Evolutionary conservation across 2,329 filamentous ascomycete genomes (phyloP), one percentile per base, ranked within the genome.

Genomic region (Exophiala alcalophila): DNA sequence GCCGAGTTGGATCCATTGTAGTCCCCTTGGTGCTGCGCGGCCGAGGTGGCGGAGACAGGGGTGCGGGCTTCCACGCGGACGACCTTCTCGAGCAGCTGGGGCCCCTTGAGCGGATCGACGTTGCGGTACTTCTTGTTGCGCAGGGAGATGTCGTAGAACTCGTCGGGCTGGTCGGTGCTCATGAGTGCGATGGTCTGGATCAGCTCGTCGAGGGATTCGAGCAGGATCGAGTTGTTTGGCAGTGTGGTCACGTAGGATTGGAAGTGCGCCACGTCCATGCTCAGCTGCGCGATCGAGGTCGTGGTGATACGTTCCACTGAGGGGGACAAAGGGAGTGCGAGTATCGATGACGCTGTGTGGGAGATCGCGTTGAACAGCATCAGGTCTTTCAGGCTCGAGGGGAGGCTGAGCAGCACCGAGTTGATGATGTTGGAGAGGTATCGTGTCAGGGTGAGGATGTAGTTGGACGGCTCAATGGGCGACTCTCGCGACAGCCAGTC

Each of bases 401-500:
- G 92, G n/a, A 98, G 71, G 1, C 90, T 91, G 2, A 98, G 76
- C 4, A 98, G 75, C 0, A 94, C 95, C 1, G 87, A 92, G 60
- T 83, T 90, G 89, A 97, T 97, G 61, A 96, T 97, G 62, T 94
- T 95, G 20, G 84, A 86, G 14, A 98, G 73, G 62, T 97, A 98
- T 9, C 84, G 80, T 0, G 91, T 98, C 49, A 98, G 71, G 4
- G 92, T 95, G 61, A 92, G 84, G 81, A 98, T 95, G 67, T 98
- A 98, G 55, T 83, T 90, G 63, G 85, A 92, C 2, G 90, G 86
- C 57, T 92, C 85, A 1, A 72, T 71, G 12, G 83, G 79, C 16
- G 79, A 69, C 5, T 73, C 78, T 3, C 75, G 71, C 5, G 77
- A 72, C 65, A 76, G 78, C 77, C 92, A 98, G 63, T 97, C 88